Evolutionary conservation across 2,329 filamentous ascomycete genomes (phyloP).

Genomic region (Exserohilum rostratum): DNA sequence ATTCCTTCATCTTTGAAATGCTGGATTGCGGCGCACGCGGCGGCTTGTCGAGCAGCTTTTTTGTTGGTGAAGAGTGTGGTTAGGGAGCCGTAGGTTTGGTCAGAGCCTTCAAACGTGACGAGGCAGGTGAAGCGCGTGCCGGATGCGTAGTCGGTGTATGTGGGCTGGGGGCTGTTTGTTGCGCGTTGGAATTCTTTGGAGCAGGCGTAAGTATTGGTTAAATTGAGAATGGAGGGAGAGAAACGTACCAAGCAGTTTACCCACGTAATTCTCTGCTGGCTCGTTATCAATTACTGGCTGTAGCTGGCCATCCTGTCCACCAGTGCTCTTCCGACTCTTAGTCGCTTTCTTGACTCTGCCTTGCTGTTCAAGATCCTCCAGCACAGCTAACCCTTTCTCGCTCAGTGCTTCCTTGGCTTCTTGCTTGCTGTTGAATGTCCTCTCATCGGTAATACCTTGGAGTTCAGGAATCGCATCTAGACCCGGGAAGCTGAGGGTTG

Average conservation of each 20-base stretch:
- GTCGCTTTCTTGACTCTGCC: slow-evolving; percentile 31
- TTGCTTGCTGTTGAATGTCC: slow-evolving; percentile 48
- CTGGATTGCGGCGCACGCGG: slow-evolving; percentile 50
- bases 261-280: slow-evolving; percentile 41
- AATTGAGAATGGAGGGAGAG: background rate
- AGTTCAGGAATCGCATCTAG: slow-evolving; percentile 16
- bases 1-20: slow-evolving; percentile 47
- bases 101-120: slow-evolving; percentile 31
- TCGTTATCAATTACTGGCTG: slow-evolving; percentile 3
- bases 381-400: slow-evolving; percentile 35
- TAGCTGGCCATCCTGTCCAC: background rate
- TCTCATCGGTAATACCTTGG: slow-evolving; percentile 25
- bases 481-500: slow-evolving; percentile 30
- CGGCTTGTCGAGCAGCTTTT: slow-evolving; percentile 50
- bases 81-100: slow-evolving; percentile 44
- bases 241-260: slow-evolving; percentile 46
- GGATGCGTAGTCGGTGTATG: slow-evolving; percentile 46
- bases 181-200: slow-evolving; percentile 39
- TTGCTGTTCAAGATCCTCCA: slow-evolving; percentile 31
- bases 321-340: slow-evolving; percentile 23
- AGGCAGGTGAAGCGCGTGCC: slow-evolving; percentile 43
- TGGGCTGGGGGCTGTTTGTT: slow-evolving; percentile 33
- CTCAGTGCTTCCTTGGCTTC: slow-evolving; percentile 52
- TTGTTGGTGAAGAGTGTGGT: slow-evolving; percentile 46
- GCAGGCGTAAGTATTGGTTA: slow-evolving; percentile 11